These are phyloP conservation scores for Ajuga chamaepitys DNA, from an alignment of 257 asterid species.

Conservation along the genomic window DNA sequence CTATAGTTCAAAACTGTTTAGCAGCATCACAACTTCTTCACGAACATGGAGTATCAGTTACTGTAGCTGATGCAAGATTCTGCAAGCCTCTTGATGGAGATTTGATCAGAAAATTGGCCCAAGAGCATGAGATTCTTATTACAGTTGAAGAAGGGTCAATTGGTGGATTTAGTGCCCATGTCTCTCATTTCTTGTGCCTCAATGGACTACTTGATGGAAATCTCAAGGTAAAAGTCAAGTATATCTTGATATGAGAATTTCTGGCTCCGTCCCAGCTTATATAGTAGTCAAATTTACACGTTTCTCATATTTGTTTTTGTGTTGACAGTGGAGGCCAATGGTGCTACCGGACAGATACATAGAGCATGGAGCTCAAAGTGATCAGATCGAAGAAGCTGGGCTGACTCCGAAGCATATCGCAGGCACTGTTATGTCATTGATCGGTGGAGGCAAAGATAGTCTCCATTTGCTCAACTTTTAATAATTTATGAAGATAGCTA, in stretches of 20 bases:
- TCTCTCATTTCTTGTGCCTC: slow-evolving; percentile 46
- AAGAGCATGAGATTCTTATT: slow-evolving; percentile 45
- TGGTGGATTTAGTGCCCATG: slow-evolving; percentile 66
- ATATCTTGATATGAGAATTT: no score
- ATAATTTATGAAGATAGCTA: neutral
- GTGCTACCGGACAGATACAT: slow-evolving; percentile 58
- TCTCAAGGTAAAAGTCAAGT: slow-evolving; percentile 32
- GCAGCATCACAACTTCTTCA: slow-evolving; percentile 29
- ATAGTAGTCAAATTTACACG: no score
- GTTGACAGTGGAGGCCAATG: slow-evolving; percentile 59
- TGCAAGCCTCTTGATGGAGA: slow-evolving; percentile 47
- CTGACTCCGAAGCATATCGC: slow-evolving; percentile 57
- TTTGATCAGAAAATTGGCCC: slow-evolving; percentile 26
- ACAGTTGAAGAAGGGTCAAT: slow-evolving; percentile 67
- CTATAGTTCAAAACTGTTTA: slow-evolving; percentile 34
- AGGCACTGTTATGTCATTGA: slow-evolving; percentile 41
- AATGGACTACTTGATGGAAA: slow-evolving; percentile 49
- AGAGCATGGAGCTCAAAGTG: slow-evolving; percentile 53
- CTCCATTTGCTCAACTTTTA: slow-evolving; percentile 18
- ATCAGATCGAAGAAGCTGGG: slow-evolving; percentile 63
- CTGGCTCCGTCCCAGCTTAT: neutral
- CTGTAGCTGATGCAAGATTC: slow-evolving; percentile 44
- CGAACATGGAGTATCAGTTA: slow-evolving; percentile 16
- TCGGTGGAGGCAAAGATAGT: slow-evolving; percentile 37
- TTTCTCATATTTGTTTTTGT: neutral